These are phyloP conservation scores for Elaeis guineensis DNA, from an alignment of 176 grass and related monocot genomes.

Conservation along the genomic window DNA sequence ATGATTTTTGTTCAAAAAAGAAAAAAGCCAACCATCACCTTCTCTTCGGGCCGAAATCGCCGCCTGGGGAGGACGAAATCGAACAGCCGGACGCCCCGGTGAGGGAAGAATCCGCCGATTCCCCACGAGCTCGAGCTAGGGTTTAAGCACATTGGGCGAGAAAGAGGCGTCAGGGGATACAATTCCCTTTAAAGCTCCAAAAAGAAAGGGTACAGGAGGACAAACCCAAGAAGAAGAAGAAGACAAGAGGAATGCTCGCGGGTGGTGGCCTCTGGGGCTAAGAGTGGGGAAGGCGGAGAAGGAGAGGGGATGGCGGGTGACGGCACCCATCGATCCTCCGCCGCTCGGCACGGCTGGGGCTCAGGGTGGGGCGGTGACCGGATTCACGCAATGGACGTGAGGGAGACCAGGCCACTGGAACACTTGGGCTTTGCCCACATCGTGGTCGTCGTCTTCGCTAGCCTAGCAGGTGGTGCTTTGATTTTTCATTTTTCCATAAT, in stretches of 20 bases:
- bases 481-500: too few relatives aligned
- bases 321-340: conserved; percentile 17
- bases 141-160: not conserved
- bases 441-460: too few relatives aligned
- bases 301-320: conserved; percentile 4
- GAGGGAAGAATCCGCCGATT: not conserved
- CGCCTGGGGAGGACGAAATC: not conserved
- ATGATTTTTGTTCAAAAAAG: not conserved
- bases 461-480: too few relatives aligned
- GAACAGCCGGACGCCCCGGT: not conserved
- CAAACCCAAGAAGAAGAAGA: not conserved
- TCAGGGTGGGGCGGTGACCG: too few relatives aligned
- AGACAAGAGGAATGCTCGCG: not conserved
- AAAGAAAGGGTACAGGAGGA: too few relatives aligned
- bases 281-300: not conserved
- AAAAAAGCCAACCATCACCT: not conserved
- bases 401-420: too few relatives aligned
- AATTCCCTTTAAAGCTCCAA: too few relatives aligned
- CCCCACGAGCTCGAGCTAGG: not conserved
- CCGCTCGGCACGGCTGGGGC: not conserved
- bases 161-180: too few relatives aligned
- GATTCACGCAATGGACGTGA: too few relatives aligned
- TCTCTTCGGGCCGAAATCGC: not conserved
- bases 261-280: not conserved
- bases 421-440: too few relatives aligned